Evolutionary conservation across 2,329 filamentous ascomycete species (phyloP).

Genomic region (Metarhizium humberi): DNA sequence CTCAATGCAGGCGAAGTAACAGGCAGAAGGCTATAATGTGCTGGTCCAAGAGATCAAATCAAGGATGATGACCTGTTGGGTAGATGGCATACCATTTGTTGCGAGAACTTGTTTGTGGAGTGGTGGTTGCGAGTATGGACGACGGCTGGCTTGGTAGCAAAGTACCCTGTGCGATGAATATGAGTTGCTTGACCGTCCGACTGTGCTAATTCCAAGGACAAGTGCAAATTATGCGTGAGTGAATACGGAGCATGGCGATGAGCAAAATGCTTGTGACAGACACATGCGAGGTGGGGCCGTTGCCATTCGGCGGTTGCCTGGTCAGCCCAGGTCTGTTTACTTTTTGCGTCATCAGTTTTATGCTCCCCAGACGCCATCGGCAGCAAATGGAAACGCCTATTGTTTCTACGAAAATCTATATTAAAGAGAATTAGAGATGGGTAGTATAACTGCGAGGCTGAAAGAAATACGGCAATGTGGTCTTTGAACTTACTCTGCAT

Average conservation of each 20-base stretch:
- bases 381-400: no score
- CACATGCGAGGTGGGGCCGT: no score
- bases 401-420: no score
- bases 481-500: no score
- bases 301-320: conserved; percentile 8
- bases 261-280: no score
- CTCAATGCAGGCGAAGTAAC: neutral
- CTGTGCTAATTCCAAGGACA: neutral
- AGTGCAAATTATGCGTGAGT: neutral
- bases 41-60: neutral
- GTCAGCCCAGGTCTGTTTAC: conserved; percentile 18
- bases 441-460: no score
- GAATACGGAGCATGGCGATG: neutral
- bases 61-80: neutral
- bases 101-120: conserved; percentile 1
- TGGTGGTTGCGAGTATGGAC: neutral
- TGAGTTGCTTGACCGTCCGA: neutral
- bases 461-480: no score
- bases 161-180: conserved; percentile 1
- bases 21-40: neutral
- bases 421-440: no score
- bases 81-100: conserved; percentile 7
- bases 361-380: neutral
- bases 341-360: conserved; percentile 20
- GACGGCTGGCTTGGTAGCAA: neutral